A percentile compares a stretch with the other conserved stretches of the same genome.
These are phyloP conservation scores for Dendrocalamus sinicus DNA, from an alignment of 176 grass and related monocot genomes.

Conservation along the genomic window DNA sequence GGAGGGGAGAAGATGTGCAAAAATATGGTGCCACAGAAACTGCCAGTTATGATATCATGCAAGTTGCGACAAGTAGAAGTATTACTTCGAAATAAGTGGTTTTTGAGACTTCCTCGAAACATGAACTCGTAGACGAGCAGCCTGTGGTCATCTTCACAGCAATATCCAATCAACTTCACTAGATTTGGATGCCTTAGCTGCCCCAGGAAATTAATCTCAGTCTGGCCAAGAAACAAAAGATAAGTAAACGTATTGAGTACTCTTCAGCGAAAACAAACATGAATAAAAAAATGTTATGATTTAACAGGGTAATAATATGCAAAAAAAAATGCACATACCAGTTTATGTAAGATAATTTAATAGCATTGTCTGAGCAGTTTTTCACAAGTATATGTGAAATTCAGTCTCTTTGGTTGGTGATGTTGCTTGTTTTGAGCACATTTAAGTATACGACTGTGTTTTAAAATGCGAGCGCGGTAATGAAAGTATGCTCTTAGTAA, in stretches of 20 bases:
- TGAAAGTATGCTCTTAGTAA: constrained; percentile 6
- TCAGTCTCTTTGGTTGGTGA: constrained; percentile 10
- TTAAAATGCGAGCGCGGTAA: neutral
- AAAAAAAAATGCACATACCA: neutral
- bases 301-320: neutral
- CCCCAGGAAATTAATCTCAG: constrained; percentile 94
- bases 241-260: neutral
- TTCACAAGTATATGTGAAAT: neutral
- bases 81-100: constrained; percentile 99
- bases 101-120: constrained; percentile 99
- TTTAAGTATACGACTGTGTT: neutral
- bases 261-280: neutral
- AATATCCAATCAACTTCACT: constrained; percentile 98
- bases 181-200: constrained; percentile 98
- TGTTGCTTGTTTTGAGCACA: neutral
- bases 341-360: neutral
- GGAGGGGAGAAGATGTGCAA: constrained; percentile 7
- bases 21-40: neutral
- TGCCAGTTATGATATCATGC: constrained; percentile 17
- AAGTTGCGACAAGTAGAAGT: constrained; percentile 22
- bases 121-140: constrained; percentile 98
- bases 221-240: constrained; percentile 62
- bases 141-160: constrained; percentile 97
- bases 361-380: neutral
- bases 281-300: neutral